Base-by-base conservation (phyloP, 176 grass and related monocot genomes). In the Melocanna baccifera region DNA sequence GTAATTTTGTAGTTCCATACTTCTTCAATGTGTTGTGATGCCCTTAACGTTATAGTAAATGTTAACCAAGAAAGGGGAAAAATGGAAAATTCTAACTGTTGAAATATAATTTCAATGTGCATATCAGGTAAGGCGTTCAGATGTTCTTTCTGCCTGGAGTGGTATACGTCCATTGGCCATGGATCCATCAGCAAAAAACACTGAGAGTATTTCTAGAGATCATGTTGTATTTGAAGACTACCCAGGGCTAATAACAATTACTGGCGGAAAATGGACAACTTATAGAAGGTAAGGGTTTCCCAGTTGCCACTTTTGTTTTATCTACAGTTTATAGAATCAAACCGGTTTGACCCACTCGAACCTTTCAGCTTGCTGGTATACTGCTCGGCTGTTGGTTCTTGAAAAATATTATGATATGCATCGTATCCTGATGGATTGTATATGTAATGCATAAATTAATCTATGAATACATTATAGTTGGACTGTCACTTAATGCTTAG, bases 61-160 rank as follows among this genome's bases (percentile, higher is more conserved):
- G 39, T 46, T 29, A 80, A 59, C n/a, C 9, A 16, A 71, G 48
- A 19, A 36, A 4, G 12, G 22, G 9, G 15, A 10, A 57, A 39
- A 46, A 62, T 6, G 22, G 36, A 25, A 75, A 77, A 12, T 55
- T 59, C 36, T 69, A 26, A 89, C n/a, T 52, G 1, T 43, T 9
- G 50, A 43, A 61, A 23, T 81, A 62, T 64, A 59, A 79, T 70
- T 78, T 48, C 9, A 67, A 57, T 48, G 11, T 67, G 8, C 66
- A 80, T 25, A 76, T 94, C 62, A 98, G 96, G 96, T 98, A 75
- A 95, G 96, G 75, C 92, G 96, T 66, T 90, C 93, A 30, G 93
- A 98, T 69, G 96, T 98, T 84, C 96, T 93, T 86, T 98, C 96
- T 83, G 91, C 96, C 45, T 98, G 96, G 93, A 98, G 96, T 82